Conservation (phyloP, 225 moss, liverwort and hornwort genomes). For the Asterella californica region DNA sequence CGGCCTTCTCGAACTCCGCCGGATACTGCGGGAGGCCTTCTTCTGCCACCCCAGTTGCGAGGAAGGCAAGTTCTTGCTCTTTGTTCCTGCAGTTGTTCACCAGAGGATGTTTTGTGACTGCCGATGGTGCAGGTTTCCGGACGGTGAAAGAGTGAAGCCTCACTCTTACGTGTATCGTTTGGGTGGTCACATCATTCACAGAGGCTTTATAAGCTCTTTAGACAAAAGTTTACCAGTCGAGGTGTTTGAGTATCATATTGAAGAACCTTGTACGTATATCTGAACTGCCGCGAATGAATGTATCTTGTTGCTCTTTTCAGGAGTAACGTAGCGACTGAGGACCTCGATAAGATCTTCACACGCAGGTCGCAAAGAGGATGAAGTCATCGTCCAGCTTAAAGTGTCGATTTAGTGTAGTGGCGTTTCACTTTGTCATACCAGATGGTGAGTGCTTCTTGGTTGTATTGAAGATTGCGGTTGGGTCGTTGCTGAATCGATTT, state of each 20-base stretch:
- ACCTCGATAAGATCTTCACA: conserved; percentile 85
- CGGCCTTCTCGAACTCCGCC: conserved; percentile 44
- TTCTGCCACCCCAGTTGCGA: conserved; percentile 78
- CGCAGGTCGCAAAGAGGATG: conserved; percentile 56
- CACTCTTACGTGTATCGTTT: not conserved
- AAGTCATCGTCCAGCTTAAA: not conserved
- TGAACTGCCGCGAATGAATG: not conserved
- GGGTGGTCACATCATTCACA: not conserved
- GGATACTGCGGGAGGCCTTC: conserved; percentile 46
- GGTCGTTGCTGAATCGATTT: not conserved
- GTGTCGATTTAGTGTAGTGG: not conserved
- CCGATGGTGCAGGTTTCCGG: not conserved
- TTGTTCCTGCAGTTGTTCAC: not conserved
- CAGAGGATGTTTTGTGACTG: not conserved
- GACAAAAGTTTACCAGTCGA: not conserved
- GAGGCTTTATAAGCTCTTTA: not conserved
- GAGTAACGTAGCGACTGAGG: conserved; percentile 90
- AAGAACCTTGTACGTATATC: not conserved
- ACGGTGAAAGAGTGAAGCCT: not conserved
- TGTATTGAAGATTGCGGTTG: not conserved
- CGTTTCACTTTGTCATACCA: not conserved
- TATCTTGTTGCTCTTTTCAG: conserved; percentile 33
- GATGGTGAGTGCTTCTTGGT: not conserved
- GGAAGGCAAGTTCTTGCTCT: conserved; percentile 49
- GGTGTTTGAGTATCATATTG: not conserved